These are phyloP conservation scores for Phytophthora pistaciae DNA, from an alignment of 352 stramenopile species.

Conservation along the genomic window DNA sequence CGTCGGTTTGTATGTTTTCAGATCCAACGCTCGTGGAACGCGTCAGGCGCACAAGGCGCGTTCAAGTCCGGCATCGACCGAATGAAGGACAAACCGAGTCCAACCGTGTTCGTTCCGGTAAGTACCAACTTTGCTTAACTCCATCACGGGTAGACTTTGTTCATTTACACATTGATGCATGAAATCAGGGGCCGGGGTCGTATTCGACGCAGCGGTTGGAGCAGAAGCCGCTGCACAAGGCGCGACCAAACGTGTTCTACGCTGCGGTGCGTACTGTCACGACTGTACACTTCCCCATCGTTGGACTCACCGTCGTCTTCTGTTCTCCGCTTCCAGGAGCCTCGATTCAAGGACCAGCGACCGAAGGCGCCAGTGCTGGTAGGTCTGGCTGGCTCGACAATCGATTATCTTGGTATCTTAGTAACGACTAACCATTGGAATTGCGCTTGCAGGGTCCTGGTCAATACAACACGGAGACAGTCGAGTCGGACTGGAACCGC, in stretches of 20 bases:
- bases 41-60: constrained; percentile 59
- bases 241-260: constrained; percentile 77
- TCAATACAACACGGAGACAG: constrained; percentile 74
- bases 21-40: constrained; percentile 74
- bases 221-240: constrained; percentile 71
- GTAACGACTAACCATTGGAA: constrained; percentile 1
- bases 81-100: constrained; percentile 45
- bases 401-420: neutral
- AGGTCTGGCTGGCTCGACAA: constrained; percentile 16
- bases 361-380: constrained; percentile 68
- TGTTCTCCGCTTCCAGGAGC: constrained; percentile 46
- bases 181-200: constrained; percentile 58
- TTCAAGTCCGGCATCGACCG: constrained; percentile 80
- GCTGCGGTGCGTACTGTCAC: constrained; percentile 46
- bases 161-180: neutral
- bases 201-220: constrained; percentile 55
- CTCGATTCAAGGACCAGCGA: constrained; percentile 74
- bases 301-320: neutral
- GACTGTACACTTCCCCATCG: neutral
- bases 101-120: constrained; percentile 55
- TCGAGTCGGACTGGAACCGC: constrained; percentile 86
- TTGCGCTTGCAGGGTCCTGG: constrained; percentile 59
- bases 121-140: neutral
- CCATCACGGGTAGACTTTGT: neutral
- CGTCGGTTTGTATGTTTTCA: constrained; percentile 15